A percentile compares a stretch with the other conserved stretches of the same genome.
Evolutionary conservation across 1,284 basidiomycete genomes (phyloP).

Genomic region (Veloporphyrellus conicus): DNA sequence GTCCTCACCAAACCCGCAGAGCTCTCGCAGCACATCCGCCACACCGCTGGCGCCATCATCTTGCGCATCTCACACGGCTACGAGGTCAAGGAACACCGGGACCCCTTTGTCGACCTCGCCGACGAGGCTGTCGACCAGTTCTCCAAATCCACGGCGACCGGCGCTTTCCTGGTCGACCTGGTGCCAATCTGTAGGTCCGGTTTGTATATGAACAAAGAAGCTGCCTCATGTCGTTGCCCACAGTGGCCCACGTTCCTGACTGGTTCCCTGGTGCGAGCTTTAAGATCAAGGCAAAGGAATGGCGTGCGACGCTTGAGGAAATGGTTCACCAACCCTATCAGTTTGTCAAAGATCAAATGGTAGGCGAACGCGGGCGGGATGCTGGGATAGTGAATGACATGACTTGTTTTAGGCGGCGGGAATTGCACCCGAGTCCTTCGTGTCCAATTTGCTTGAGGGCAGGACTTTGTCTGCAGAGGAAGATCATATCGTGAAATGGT

Average conservation of each 20-base stretch:
- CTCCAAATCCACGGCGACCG: constrained; percentile 52
- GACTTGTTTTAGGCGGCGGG: constrained; percentile 44
- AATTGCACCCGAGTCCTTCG: constrained; percentile 48
- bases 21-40: constrained; percentile 52
- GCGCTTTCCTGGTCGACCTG: constrained; percentile 57
- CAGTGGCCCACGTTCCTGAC: constrained; percentile 55
- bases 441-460: constrained; percentile 47
- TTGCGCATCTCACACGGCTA: constrained; percentile 62
- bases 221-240: constrained; percentile 2
- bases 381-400: neutral
- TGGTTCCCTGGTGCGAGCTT: constrained; percentile 67
- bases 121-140: constrained; percentile 57
- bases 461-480: constrained; percentile 45
- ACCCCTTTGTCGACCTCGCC: constrained; percentile 57
- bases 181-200: constrained; percentile 47
- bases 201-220: constrained; percentile 2
- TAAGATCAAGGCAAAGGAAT: constrained; percentile 48
- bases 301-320: constrained; percentile 46
- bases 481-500: constrained; percentile 56
- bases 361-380: constrained; percentile 22
- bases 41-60: constrained; percentile 56
- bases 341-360: constrained; percentile 61
- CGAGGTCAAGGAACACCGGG: constrained; percentile 49
- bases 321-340: constrained; percentile 55
- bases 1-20: constrained; percentile 53